A percentile compares a stretch with the other conserved stretches of the same genome.
phyloP scores from a whole-genome alignment of 2,329 filamentous ascomycete genomes.

The Colletotrichum higginsianum region DNA sequence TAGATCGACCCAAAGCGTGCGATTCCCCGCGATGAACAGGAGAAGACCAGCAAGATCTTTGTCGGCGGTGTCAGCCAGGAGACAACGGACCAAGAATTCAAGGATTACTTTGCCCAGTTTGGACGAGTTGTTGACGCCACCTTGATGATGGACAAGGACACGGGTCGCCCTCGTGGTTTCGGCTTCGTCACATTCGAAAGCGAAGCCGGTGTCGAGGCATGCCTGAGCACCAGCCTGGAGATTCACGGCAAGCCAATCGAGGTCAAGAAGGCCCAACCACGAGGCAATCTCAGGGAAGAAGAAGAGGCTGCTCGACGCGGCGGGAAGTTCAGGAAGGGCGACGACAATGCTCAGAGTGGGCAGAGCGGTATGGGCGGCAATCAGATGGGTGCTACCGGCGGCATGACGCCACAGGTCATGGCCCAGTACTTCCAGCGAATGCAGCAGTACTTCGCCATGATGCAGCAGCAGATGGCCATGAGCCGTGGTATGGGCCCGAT shows the following conservation, averaged over 20 bases:
- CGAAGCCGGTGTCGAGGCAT: slow-evolving; percentile 93
- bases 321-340: slow-evolving; percentile 71
- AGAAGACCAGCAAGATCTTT: slow-evolving; percentile 98
- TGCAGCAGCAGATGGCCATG: slow-evolving; percentile 95
- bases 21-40: slow-evolving; percentile 97
- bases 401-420: slow-evolving; percentile 97
- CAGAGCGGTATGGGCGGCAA: slow-evolving; percentile 53
- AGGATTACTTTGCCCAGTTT: slow-evolving; percentile 96
- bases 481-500: slow-evolving; percentile 77
- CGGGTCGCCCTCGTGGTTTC: slow-evolving; percentile 94
- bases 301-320: slow-evolving; percentile 79
- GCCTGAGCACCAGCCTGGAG: slow-evolving; percentile 85
- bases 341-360: slow-evolving; percentile 53
- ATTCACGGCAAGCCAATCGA: slow-evolving; percentile 98
- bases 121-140: slow-evolving; percentile 97
- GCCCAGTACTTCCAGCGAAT: slow-evolving; percentile 98
- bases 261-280: slow-evolving; percentile 96
- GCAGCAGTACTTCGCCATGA: slow-evolving; percentile 96
- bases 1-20: slow-evolving; percentile 98
- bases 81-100: slow-evolving; percentile 95
- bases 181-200: slow-evolving; percentile 99
- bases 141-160: slow-evolving; percentile 99
- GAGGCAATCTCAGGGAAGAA: slow-evolving; percentile 93
- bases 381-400: slow-evolving; percentile 64
- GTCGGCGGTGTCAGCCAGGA: slow-evolving; percentile 98